These are phyloP conservation scores for Tylopilus plumbeoviolaceoides DNA, from an alignment of 768 basidiomycete species.

Conservation along the genomic window DNA sequence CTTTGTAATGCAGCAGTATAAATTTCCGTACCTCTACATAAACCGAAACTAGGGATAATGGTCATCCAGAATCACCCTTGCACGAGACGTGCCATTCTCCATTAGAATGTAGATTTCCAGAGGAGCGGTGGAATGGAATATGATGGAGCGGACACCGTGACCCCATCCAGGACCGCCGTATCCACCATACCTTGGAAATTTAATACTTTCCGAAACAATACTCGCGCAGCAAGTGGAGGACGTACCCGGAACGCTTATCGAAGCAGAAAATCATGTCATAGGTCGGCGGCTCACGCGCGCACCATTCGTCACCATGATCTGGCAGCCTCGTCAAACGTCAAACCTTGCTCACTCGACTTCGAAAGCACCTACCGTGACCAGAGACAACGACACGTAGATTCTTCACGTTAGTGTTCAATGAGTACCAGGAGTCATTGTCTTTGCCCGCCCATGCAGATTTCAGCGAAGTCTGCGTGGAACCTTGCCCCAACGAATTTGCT, in stretches of 20 bases:
- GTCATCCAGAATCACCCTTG: constrained; percentile 47
- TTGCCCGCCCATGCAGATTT: constrained; percentile 36
- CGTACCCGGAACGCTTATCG: constrained; percentile 68
- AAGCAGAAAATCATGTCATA: constrained; percentile 71
- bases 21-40: no score
- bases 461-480: constrained; percentile 58
- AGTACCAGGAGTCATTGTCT: constrained; percentile 60
- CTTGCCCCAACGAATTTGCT: constrained; percentile 48
- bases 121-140: constrained; percentile 51
- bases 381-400: constrained; percentile 67
- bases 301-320: constrained; percentile 84
- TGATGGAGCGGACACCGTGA: constrained; percentile 59
- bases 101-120: constrained; percentile 60
- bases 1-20: no score
- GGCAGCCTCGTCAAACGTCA: constrained; percentile 1
- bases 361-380: constrained; percentile 54
- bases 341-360: background rate
- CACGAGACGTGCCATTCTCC: constrained; percentile 55
- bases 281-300: constrained; percentile 56
- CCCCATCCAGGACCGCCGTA: constrained; percentile 52
- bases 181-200: constrained; percentile 55
- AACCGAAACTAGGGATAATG: constrained; percentile 35
- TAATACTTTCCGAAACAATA: background rate
- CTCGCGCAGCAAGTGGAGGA: background rate
- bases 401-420: constrained; percentile 53